Percentiles rank a stretch among this genome's conserved stretches.
Evolutionary conservation across 192 early-diverging fungal species (phyloP).

Genomic region (Gaertneriomyces semiglobifer): DNA sequence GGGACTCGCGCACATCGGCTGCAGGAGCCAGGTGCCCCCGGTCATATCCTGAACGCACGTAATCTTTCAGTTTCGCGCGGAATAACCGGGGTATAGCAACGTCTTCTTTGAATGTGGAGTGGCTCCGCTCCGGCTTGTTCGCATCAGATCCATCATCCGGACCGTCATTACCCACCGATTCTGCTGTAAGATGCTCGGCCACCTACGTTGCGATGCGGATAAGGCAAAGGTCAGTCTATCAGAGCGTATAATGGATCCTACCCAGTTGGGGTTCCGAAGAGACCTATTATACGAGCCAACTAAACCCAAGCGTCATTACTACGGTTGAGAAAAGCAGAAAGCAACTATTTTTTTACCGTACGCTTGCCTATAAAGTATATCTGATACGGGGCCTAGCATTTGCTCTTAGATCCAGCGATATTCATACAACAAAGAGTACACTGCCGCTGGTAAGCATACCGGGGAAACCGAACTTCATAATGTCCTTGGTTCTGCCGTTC

Average conservation of each 20-base stretch:
- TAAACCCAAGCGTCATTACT: not conserved
- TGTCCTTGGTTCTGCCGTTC: not conserved
- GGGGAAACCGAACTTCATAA: conserved; percentile 27
- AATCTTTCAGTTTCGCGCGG: conserved; percentile 75
- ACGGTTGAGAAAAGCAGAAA: not conserved
- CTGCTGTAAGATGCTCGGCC: conserved; percentile 46
- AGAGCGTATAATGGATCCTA: conserved; percentile 65
- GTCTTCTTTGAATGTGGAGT: conserved; percentile 83
- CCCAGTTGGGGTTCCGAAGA: conserved; percentile 74
- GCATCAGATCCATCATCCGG: not conserved
- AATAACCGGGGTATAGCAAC: conserved; percentile 64
- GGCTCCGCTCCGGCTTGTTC: conserved; percentile 46
- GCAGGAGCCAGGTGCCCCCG: conserved; percentile 93
- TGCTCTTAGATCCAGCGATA: not conserved
- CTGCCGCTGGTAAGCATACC: not conserved
- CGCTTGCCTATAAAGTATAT: conserved; percentile 62
- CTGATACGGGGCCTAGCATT: conserved; percentile 67
- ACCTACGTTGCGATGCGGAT: conserved; percentile 33
- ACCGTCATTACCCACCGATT: conserved; percentile 37
- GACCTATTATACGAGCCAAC: conserved; percentile 72
- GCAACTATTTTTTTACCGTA: conserved; percentile 40
- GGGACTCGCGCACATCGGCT: conserved; percentile 72
- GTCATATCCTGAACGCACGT: conserved; percentile 78
- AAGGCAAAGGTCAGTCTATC: conserved; percentile 4
- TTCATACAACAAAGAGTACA: not conserved